Conservation (phyloP, 192 early-diverging fungal species). For the Linnemannia hyalina region DNA sequence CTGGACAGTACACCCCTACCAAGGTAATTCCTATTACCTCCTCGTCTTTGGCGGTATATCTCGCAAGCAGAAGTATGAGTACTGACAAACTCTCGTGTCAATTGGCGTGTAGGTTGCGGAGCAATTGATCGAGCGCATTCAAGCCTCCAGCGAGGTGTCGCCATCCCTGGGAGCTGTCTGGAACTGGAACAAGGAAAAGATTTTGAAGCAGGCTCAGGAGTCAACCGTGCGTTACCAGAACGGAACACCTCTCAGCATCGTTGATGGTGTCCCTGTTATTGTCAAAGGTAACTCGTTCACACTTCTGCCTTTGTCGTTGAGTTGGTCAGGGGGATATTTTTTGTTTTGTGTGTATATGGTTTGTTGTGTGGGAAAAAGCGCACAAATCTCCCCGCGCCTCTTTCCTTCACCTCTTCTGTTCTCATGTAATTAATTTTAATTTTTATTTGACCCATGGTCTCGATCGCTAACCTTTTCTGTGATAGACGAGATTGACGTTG, state of each 20-base stretch:
- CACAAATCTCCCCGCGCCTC: background rate
- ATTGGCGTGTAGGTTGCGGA: slow-evolving; percentile 44
- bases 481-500: slow-evolving; percentile 72
- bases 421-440: background rate
- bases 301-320: background rate
- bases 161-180: slow-evolving; percentile 50
- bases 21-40: slow-evolving; percentile 20
- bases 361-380: background rate
- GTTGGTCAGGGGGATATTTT: background rate
- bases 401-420: too few species aligned
- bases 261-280: slow-evolving; percentile 83
- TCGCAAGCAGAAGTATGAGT: background rate
- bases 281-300: slow-evolving; percentile 64
- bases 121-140: slow-evolving; percentile 29
- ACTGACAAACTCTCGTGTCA: background rate
- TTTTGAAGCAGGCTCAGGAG: slow-evolving; percentile 64
- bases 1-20: slow-evolving; percentile 41
- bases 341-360: background rate
- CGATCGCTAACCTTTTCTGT: background rate
- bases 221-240: slow-evolving; percentile 68
- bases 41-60: background rate
- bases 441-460: background rate
- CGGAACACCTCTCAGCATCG: slow-evolving; percentile 62
- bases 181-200: slow-evolving; percentile 48
- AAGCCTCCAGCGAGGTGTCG: slow-evolving; percentile 25